Percentiles rank a stretch among this genome's conserved stretches.
phyloP scores from a whole-genome alignment of 2,329 filamentous ascomycete species.

The Laburnicola sp. region DNA sequence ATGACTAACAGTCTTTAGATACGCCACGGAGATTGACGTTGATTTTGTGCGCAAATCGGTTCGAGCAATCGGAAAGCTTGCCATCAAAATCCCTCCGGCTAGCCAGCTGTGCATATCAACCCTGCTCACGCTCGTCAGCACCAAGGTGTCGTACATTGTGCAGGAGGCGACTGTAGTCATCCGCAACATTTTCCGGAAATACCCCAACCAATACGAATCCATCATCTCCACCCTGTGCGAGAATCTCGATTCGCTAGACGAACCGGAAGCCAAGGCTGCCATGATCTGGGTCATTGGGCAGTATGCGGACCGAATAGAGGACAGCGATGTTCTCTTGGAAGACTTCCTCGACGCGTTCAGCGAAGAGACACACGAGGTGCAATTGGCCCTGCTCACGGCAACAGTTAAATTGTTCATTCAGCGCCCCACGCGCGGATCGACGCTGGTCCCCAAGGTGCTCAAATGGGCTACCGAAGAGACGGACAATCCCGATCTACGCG shows the following conservation, averaged over 20 bases:
- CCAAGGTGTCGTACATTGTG: slow-evolving; percentile 98
- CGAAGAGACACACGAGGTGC: slow-evolving; percentile 94
- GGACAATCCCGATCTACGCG: slow-evolving; percentile 95
- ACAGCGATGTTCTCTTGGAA: slow-evolving; percentile 88
- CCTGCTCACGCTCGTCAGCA: slow-evolving; percentile 87
- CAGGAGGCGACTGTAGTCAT: slow-evolving; percentile 99
- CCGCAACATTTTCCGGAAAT: slow-evolving; percentile 98
- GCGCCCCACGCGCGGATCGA: slow-evolving; percentile 88
- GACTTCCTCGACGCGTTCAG: slow-evolving; percentile 94
- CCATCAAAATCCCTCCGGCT: slow-evolving; percentile 97
- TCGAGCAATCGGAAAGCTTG: slow-evolving; percentile 93
- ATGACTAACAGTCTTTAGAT: slow-evolving; percentile 49
- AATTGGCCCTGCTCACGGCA: slow-evolving; percentile 89
- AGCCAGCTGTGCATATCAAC: slow-evolving; percentile 90
- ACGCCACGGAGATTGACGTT: slow-evolving; percentile 97
- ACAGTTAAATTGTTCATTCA: slow-evolving; percentile 99
- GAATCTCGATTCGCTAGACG: slow-evolving; percentile 92
- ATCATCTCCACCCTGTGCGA: slow-evolving; percentile 96
- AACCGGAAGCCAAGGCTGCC: slow-evolving; percentile 95
- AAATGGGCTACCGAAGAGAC: slow-evolving; percentile 99
- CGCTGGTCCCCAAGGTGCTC: slow-evolving; percentile 88
- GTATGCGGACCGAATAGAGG: slow-evolving; percentile 96
- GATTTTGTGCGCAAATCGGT: slow-evolving; percentile 98
- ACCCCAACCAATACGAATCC: slow-evolving; percentile 97
- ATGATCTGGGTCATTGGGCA: slow-evolving; percentile 99